These are phyloP conservation scores for Lasiodiplodia citricola DNA, from an alignment of 2,329 filamentous ascomycete genomes.

Conservation along the genomic window DNA sequence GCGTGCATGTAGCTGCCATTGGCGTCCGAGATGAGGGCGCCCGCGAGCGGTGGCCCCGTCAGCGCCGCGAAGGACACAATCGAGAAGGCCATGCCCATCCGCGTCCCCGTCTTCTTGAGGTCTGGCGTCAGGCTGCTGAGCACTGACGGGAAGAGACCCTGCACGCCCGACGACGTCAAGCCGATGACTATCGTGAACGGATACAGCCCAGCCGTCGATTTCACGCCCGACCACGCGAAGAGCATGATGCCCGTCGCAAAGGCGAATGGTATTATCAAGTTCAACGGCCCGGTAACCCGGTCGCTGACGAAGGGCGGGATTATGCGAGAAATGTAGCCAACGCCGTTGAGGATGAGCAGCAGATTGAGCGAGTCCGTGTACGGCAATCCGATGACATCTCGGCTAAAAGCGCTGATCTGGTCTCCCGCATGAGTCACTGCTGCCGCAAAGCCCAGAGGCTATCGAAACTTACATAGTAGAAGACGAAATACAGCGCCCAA, in stretches of 20 bases:
- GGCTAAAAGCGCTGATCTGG: slow-evolving; percentile 24
- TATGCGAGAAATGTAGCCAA: slow-evolving; percentile 63
- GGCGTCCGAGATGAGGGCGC: slow-evolving; percentile 39
- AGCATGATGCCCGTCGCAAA: slow-evolving; percentile 25
- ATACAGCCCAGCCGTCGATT: slow-evolving; percentile 35
- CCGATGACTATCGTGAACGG: slow-evolving; percentile 41
- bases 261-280: slow-evolving; percentile 25
- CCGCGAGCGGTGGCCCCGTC: slow-evolving; percentile 43
- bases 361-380: slow-evolving; percentile 61
- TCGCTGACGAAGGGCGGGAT: slow-evolving; percentile 66
- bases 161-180: slow-evolving; percentile 37
- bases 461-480: slow-evolving; percentile 27
- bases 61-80: slow-evolving; percentile 43
- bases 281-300: slow-evolving; percentile 31
- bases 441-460: neutral
- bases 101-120: slow-evolving; percentile 40
- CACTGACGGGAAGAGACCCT: slow-evolving; percentile 29
- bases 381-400: slow-evolving; percentile 42
- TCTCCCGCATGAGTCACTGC: neutral
- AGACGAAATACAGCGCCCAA: slow-evolving; percentile 29
- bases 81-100: slow-evolving; percentile 46
- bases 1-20: slow-evolving; percentile 40
- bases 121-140: slow-evolving; percentile 35
- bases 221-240: slow-evolving; percentile 41
- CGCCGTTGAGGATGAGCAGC: slow-evolving; percentile 68